These are phyloP conservation scores for Sclerotinia subarctica DNA, from an alignment of 2,329 filamentous ascomycete species.

Conservation along the genomic window DNA sequence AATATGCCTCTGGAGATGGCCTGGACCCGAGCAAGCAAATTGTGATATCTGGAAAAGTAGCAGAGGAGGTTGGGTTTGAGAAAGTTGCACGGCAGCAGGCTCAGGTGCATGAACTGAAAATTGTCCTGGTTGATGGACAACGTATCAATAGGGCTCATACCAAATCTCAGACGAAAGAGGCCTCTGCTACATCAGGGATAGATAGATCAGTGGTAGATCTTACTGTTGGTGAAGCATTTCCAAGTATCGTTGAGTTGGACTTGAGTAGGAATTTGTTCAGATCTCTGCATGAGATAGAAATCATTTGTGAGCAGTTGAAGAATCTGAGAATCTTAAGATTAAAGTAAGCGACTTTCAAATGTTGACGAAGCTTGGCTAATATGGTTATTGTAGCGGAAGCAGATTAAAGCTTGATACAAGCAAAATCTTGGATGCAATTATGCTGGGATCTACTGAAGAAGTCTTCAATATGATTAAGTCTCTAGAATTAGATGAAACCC, in stretches of 20 bases:
- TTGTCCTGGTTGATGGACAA: constrained; percentile 78
- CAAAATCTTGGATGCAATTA: not conserved
- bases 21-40: constrained; percentile 51
- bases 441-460: constrained; percentile 32
- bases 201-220: not conserved
- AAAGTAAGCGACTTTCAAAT: constrained; percentile 54
- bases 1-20: constrained; percentile 68
- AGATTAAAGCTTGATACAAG: constrained; percentile 51
- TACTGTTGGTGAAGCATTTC: constrained; percentile 52
- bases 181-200: not conserved
- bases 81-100: constrained; percentile 82
- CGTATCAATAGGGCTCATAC: constrained; percentile 50
- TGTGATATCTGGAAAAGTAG: constrained; percentile 73
- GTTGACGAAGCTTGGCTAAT: constrained; percentile 11
- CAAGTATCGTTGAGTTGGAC: constrained; percentile 74
- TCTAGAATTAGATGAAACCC: constrained; percentile 63
- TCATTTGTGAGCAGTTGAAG: constrained; percentile 69
- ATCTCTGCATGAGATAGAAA: constrained; percentile 60
- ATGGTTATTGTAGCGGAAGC: constrained; percentile 59
- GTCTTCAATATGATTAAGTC: constrained; percentile 54
- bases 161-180: not conserved
- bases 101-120: constrained; percentile 70
- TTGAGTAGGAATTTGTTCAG: constrained; percentile 81
- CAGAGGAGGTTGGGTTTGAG: constrained; percentile 92
- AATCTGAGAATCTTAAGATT: constrained; percentile 64